phyloP scores from a whole-genome alignment of 225 moss, liverwort and hornwort genomes.

The Pseudisothecium myosuroides region DNA sequence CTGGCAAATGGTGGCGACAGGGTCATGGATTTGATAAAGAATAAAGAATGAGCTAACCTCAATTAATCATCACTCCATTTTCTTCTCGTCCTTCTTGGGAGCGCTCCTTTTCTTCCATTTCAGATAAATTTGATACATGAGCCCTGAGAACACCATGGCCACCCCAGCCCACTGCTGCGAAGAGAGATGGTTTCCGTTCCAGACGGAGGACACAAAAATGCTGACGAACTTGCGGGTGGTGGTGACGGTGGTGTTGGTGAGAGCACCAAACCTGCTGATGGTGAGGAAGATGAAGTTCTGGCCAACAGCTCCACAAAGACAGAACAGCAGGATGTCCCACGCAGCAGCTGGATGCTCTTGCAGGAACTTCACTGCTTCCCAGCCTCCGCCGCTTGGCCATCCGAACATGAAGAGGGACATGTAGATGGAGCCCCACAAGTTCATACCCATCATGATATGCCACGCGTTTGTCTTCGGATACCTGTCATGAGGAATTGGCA shows the following conservation, averaged over 20 bases:
- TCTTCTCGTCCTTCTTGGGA: background rate
- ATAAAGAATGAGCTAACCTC: background rate
- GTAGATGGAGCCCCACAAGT: conserved; percentile 93
- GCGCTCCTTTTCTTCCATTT: conserved; percentile 31
- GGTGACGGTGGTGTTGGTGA: conserved; percentile 90
- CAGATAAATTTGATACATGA: conserved; percentile 68
- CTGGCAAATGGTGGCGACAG: background rate
- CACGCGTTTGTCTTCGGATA: conserved; percentile 88
- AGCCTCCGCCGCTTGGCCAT: conserved; percentile 67
- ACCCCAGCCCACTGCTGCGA: conserved; percentile 89
- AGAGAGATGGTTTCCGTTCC: conserved; percentile 78
- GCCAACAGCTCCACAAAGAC: conserved; percentile 87
- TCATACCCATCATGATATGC: conserved; percentile 99
- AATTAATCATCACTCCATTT: background rate
- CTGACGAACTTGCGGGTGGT: conserved; percentile 97
- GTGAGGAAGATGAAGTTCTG: conserved; percentile 99
- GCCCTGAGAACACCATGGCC: conserved; percentile 72
- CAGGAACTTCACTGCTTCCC: conserved; percentile 68
- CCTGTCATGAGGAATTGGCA: conserved; percentile 20
- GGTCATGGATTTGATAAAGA: background rate
- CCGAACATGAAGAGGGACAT: conserved; percentile 75
- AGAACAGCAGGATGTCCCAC: conserved; percentile 85
- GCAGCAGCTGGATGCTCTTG: conserved; percentile 65
- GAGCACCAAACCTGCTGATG: conserved; percentile 79
- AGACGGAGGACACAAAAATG: conserved; percentile 80